Evolutionary conservation across 495 filamentous ascomycete genomes (phyloP).

Genomic region (Xylaria intraflava): DNA sequence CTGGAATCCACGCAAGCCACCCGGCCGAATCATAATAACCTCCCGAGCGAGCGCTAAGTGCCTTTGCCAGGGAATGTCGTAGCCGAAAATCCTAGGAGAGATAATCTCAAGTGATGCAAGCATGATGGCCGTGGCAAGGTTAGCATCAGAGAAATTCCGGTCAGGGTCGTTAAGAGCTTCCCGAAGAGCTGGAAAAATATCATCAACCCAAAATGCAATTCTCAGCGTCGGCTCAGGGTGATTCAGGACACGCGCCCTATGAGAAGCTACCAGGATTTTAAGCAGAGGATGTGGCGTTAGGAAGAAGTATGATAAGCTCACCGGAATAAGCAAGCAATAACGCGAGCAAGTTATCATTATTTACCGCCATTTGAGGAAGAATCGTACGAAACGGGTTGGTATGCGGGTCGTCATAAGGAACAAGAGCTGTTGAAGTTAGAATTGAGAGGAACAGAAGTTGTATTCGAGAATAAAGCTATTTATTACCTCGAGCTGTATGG

Average conservation of each 20-base stretch:
- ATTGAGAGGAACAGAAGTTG: neutral
- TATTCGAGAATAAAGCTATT: neutral
- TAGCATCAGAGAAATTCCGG: conserved; percentile 58
- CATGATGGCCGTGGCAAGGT: conserved; percentile 81
- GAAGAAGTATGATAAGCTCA: conserved; percentile 11
- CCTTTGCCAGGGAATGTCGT: conserved; percentile 67
- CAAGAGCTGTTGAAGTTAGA: conserved; percentile 43
- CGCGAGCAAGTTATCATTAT: conserved; percentile 72
- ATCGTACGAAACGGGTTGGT: conserved; percentile 68
- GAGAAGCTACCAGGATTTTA: conserved; percentile 49
- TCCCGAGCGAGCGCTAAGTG: conserved; percentile 71
- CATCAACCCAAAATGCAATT: conserved; percentile 71
- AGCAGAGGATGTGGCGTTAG: neutral
- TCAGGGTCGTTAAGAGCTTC: conserved; percentile 57
- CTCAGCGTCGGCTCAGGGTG: conserved; percentile 71
- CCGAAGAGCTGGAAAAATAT: conserved; percentile 69
- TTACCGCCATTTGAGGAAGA: conserved; percentile 57
- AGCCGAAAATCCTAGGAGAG: conserved; percentile 68
- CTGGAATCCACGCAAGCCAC: conserved; percentile 51
- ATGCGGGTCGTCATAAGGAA: conserved; percentile 65
- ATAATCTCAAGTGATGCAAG: conserved; percentile 80
- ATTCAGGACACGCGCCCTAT: conserved; percentile 68
- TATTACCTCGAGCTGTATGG: conserved; percentile 56
- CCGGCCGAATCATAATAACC: conserved; percentile 61
- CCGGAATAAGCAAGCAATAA: conserved; percentile 70